A percentile compares a stretch with the other conserved stretches of the same genome.
phyloP scores from a whole-genome alignment of 148 eudicot species.

The Oxyria digyna region DNA sequence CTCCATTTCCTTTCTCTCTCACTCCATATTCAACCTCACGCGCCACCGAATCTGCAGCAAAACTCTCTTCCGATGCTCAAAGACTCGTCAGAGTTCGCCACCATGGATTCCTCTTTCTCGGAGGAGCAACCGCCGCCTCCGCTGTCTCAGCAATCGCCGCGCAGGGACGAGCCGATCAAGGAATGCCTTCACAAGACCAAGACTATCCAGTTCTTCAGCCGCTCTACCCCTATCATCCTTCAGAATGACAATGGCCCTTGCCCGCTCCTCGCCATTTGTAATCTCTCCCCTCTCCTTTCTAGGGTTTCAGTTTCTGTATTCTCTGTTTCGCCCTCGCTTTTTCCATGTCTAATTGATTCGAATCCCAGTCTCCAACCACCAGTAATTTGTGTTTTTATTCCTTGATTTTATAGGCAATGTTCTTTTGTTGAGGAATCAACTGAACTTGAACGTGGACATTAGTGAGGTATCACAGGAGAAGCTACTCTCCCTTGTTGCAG shows the following conservation, averaged over 20 bases:
- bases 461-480: conserved; percentile 87
- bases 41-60: neutral
- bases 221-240: conserved; percentile 61
- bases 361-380: too few species aligned
- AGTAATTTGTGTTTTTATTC: neutral
- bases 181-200: conserved; percentile 66
- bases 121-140: conserved; percentile 18
- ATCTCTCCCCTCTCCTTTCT: conserved; percentile 9
- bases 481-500: conserved; percentile 85
- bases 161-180: neutral
- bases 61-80: neutral
- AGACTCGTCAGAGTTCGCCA: neutral
- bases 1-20: neutral
- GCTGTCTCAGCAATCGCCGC: conserved; percentile 3
- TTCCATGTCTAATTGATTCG: neutral
- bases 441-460: conserved; percentile 58
- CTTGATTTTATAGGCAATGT: conserved; percentile 50
- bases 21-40: neutral
- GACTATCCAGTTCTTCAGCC: conserved; percentile 52
- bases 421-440: conserved; percentile 63
- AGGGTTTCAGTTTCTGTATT: conserved; percentile 21
- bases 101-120: neutral
- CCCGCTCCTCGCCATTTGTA: conserved; percentile 94
- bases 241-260: conserved; percentile 98
- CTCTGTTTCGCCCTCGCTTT: neutral